These are phyloP conservation scores for Trametes maxima DNA, from an alignment of 768 basidiomycete species.

Conservation along the genomic window DNA sequence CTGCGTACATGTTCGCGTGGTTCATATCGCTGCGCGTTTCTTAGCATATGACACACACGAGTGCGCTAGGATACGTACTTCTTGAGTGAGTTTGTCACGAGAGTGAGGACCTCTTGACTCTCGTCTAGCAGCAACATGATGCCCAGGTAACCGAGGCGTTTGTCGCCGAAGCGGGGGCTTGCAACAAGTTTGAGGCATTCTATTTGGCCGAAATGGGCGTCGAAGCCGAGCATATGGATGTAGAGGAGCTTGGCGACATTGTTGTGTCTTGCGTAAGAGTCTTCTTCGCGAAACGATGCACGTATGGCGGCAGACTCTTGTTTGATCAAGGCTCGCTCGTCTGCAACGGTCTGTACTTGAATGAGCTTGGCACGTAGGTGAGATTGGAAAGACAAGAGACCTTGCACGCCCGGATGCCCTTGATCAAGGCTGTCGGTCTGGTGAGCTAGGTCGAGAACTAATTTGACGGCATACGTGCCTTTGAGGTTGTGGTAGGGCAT, in stretches of 20 bases:
- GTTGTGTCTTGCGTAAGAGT: constrained; percentile 92
- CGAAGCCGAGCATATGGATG: constrained; percentile 98
- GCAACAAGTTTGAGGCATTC: constrained; percentile 95
- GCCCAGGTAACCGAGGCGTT: constrained; percentile 93
- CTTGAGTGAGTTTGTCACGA: constrained; percentile 98
- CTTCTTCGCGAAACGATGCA: constrained; percentile 96
- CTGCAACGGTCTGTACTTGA: constrained; percentile 81
- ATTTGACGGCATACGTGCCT: constrained; percentile 50
- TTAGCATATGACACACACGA: constrained; percentile 10
- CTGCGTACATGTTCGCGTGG: constrained; percentile 98
- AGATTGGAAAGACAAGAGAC: constrained; percentile 33
- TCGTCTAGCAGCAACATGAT: constrained; percentile 98
- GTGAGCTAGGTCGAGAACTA: constrained; percentile 25
- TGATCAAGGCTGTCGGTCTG: constrained; percentile 77
- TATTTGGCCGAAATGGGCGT: constrained; percentile 99
- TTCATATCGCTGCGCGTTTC: constrained; percentile 85
- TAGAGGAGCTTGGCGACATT: constrained; percentile 98
- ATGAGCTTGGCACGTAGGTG: constrained; percentile 19
- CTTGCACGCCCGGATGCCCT: constrained; percentile 98
- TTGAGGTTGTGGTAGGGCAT: constrained; percentile 91
- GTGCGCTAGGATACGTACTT: constrained; percentile 59
- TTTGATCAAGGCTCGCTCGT: constrained; percentile 95
- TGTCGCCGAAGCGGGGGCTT: constrained; percentile 94
- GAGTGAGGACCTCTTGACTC: constrained; percentile 94
- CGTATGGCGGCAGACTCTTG: constrained; percentile 97